Conservation (phyloP, 2,329 filamentous ascomycete genomes). For the Massarina eburnea region DNA sequence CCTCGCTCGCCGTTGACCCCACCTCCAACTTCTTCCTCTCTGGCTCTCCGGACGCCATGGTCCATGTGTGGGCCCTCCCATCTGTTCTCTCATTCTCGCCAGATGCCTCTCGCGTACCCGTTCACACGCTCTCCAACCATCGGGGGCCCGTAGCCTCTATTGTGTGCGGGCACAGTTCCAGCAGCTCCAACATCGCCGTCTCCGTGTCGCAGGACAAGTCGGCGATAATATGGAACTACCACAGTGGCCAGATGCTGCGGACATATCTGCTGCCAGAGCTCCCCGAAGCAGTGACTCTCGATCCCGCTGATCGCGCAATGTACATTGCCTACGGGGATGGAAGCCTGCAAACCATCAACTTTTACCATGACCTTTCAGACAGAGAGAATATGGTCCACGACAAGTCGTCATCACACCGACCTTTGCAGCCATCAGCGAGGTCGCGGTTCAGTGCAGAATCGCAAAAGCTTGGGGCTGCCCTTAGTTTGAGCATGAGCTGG, state of each 20-base stretch:
- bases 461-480: conserved; percentile 64
- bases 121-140: conserved; percentile 77
- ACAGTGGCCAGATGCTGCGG: conserved; percentile 72
- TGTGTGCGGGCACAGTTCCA: conserved; percentile 66
- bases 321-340: conserved; percentile 82
- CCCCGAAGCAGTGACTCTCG: conserved; percentile 73
- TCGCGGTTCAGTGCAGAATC: conserved; percentile 55
- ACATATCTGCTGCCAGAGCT: conserved; percentile 78
- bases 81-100: conserved; percentile 67
- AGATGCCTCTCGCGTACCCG: conserved; percentile 62
- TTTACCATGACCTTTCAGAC: conserved; percentile 59
- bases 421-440: conserved; percentile 43
- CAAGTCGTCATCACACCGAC: conserved; percentile 59
- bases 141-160: conserved; percentile 69
- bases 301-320: conserved; percentile 80
- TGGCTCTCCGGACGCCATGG: conserved; percentile 81
- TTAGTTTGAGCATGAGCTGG: conserved; percentile 74
- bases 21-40: conserved; percentile 74
- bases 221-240: conserved; percentile 91
- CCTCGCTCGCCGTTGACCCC: conserved; percentile 69
- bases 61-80: conserved; percentile 88
- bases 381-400: conserved; percentile 47
- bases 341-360: conserved; percentile 75
- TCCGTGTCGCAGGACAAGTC: conserved; percentile 85
- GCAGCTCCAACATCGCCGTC: conserved; percentile 77